Evolutionary conservation across 202 grass and related monocot genomes (phyloP).

Genomic region (Cymbopogon flexuosus): DNA sequence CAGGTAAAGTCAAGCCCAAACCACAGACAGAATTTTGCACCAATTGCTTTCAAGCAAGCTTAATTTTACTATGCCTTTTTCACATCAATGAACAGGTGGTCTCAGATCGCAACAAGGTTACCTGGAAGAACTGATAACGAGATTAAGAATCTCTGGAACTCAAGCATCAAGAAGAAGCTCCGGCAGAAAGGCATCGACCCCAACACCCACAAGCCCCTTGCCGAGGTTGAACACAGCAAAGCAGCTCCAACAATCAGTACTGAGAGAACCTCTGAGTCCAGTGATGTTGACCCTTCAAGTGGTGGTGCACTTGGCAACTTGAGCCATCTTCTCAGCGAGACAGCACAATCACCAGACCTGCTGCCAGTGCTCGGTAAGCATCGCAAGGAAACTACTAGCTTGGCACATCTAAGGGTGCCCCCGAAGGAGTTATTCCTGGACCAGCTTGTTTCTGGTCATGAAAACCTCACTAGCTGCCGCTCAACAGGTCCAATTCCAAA

Average conservation of each 20-base stretch:
- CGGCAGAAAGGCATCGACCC: slow-evolving; percentile 49
- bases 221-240: slow-evolving; percentile 22
- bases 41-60: background rate
- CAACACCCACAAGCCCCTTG: slow-evolving; percentile 52
- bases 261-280: slow-evolving; percentile 36
- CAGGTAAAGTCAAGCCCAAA: slow-evolving; percentile 40
- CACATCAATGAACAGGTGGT: slow-evolving; percentile 54
- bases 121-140: slow-evolving; percentile 90
- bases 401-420: slow-evolving; percentile 27
- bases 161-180: slow-evolving; percentile 73
- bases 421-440: slow-evolving; percentile 38
- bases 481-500: slow-evolving; percentile 30
- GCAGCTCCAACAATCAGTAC: slow-evolving; percentile 16
- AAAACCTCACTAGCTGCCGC: slow-evolving; percentile 26
- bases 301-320: slow-evolving; percentile 16
- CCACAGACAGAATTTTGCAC: slow-evolving; percentile 3
- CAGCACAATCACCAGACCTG: slow-evolving; percentile 35
- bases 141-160: slow-evolving; percentile 94
- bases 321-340: slow-evolving; percentile 35
- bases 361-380: slow-evolving; percentile 29
- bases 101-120: slow-evolving; percentile 64
- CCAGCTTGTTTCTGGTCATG: slow-evolving; percentile 35
- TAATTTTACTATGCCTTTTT: slow-evolving; percentile 16
- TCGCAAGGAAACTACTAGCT: slow-evolving; percentile 27
- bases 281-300: slow-evolving; percentile 31